These are phyloP conservation scores for Yarrowia sp. DNA, from an alignment of 805 yeast genomes.

Conservation along the genomic window DNA sequence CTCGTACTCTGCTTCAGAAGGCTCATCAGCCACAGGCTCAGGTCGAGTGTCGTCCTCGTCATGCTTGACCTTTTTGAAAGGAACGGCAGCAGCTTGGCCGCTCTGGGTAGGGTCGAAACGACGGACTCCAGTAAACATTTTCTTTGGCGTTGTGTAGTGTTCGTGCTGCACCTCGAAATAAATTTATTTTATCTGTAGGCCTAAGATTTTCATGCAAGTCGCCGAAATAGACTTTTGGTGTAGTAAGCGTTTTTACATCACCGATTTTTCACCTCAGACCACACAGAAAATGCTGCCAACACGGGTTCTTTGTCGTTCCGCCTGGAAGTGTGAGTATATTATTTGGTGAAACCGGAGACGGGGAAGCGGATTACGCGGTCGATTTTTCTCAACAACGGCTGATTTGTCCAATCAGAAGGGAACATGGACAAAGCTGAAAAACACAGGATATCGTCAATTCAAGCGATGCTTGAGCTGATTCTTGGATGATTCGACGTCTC, in stretches of 20 bases:
- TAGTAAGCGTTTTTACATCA: constrained; percentile 19
- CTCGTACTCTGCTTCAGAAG: background rate
- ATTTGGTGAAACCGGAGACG: background rate
- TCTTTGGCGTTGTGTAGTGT: background rate
- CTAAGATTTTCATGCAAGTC: constrained; percentile 12
- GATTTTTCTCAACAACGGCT: background rate
- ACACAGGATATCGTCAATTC: too few relatives aligned
- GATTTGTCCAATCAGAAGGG: background rate
- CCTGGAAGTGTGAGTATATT: constrained; percentile 42
- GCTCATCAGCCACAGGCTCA: background rate
- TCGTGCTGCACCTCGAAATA: background rate
- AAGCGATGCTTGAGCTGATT: too few relatives aligned
- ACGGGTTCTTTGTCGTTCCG: constrained; percentile 39
- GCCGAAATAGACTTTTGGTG: background rate
- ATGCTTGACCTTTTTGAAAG: constrained; percentile 21
- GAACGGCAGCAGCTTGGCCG: background rate
- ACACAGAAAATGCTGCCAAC: constrained; percentile 22
- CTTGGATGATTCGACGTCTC: too few relatives aligned
- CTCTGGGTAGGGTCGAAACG: constrained; percentile 22
- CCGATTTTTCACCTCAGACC: background rate
- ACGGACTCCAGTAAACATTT: constrained; percentile 22
- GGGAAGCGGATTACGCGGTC: background rate
- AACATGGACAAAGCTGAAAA: background rate
- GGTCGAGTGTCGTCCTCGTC: background rate
- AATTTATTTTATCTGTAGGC: background rate